Percentiles rank a stretch among this genome's conserved stretches.
phyloP scores from a whole-genome alignment of 768 basidiomycete species.

The Ramaria sp. region DNA sequence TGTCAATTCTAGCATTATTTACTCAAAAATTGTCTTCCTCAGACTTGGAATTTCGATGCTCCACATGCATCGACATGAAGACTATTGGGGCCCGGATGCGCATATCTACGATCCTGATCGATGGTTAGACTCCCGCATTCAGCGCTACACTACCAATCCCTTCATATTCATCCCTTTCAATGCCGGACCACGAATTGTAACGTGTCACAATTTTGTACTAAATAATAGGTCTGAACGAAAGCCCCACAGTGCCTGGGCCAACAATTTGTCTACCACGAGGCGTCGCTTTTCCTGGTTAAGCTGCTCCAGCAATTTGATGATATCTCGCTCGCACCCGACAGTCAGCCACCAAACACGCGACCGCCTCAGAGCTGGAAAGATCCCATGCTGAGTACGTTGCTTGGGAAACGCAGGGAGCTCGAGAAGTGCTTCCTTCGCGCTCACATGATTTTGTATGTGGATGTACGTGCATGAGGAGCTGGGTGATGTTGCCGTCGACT shows the following conservation, averaged over 20 bases:
- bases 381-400: background rate
- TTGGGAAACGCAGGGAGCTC: background rate
- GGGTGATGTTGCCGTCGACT: no score
- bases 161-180: constrained; percentile 19
- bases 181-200: constrained; percentile 12
- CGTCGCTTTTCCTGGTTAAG: constrained; percentile 15
- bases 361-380: constrained; percentile 14
- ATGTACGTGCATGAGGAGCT: no score
- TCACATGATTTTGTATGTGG: no score
- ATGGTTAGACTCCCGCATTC: constrained; percentile 20
- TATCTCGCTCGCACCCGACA: constrained; percentile 13
- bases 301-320: constrained; percentile 15
- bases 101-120: constrained; percentile 23
- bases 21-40: background rate
- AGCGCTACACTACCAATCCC: constrained; percentile 13
- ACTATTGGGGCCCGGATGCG: constrained; percentile 26
- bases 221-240: background rate
- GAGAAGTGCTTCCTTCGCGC: no score
- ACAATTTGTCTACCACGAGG: constrained; percentile 21
- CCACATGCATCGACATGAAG: constrained; percentile 20
- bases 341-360: constrained; percentile 11
- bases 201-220: no score
- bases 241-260: constrained; percentile 11
- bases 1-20: background rate
- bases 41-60: constrained; percentile 16